Evolutionary conservation across 164 flowering plant genomes (phyloP).

Genomic region (Nymphaea colorata): DNA sequence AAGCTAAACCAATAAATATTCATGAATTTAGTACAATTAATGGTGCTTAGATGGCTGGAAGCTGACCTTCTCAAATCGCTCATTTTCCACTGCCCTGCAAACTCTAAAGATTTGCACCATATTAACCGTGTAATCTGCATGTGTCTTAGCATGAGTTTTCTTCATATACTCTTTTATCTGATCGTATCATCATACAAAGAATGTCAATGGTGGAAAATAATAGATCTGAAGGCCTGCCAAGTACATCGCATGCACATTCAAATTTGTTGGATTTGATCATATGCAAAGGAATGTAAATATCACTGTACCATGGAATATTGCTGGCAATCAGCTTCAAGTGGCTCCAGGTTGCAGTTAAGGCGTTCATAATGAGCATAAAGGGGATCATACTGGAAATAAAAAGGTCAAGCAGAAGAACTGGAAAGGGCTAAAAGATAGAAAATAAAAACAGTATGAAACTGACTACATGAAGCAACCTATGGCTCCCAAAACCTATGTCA

Average conservation of each 20-base stretch:
- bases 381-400: constrained; percentile 57
- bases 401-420: background rate
- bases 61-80: constrained; percentile 57
- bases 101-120: constrained; percentile 64
- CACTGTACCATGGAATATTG: constrained; percentile 58
- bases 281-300: background rate
- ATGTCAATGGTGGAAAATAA: background rate
- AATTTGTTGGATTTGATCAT: background rate
- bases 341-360: constrained; percentile 54
- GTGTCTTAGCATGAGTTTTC: constrained; percentile 92
- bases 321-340: constrained; percentile 45
- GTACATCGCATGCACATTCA: too few species aligned
- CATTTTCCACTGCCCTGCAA: constrained; percentile 55
- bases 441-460: too few species aligned
- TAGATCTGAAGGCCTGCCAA: too few species aligned
- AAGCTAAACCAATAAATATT: background rate
- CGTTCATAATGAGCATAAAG: constrained; percentile 53
- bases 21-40: too few species aligned
- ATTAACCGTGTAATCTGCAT: constrained; percentile 56
- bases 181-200: background rate
- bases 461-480: too few species aligned
- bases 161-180: constrained; percentile 64
- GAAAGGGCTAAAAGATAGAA: too few species aligned
- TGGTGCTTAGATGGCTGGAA: background rate
- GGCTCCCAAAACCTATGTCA: too few species aligned